Percentiles rank a stretch among this genome's conserved stretches.
Conservation (phyloP, 2,329 filamentous ascomycete species). For the Pseudophaeomoniella oleicola region DNA sequence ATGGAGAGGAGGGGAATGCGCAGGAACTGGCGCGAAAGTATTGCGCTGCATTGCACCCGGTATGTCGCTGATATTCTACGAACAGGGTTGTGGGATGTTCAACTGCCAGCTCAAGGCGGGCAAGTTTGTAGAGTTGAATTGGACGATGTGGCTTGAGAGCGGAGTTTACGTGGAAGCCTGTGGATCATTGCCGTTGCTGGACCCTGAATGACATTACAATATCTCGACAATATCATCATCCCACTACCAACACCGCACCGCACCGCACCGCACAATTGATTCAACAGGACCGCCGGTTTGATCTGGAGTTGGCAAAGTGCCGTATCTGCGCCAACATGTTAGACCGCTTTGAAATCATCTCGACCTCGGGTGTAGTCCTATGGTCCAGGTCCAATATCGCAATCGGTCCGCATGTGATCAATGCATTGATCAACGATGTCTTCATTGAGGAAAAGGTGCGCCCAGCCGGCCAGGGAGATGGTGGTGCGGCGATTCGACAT, state of each 20-base stretch:
- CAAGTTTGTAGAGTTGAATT: not conserved
- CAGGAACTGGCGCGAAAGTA: constrained; percentile 59
- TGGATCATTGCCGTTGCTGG: too few species aligned
- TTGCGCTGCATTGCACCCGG: constrained; percentile 63
- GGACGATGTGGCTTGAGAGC: not conserved
- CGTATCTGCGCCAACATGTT: constrained; percentile 55
- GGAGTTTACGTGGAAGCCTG: too few species aligned
- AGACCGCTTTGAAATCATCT: constrained; percentile 92
- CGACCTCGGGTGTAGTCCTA: constrained; percentile 87
- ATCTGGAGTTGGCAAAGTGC: too few species aligned
- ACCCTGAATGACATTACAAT: too few species aligned
- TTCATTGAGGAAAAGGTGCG: constrained; percentile 88
- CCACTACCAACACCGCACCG: too few species aligned
- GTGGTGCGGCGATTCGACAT: constrained; percentile 47
- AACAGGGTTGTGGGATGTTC: not conserved
- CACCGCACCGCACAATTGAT: too few species aligned
- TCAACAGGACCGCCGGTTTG: too few species aligned
- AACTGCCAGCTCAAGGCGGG: too few species aligned
- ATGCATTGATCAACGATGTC: constrained; percentile 88
- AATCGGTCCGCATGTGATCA: constrained; percentile 71
- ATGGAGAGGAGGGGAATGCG: constrained; percentile 79
- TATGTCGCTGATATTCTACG: too few species aligned
- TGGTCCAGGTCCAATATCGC: constrained; percentile 82
- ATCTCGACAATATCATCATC: too few species aligned
- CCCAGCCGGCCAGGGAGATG: constrained; percentile 42